Evolutionary conservation across 495 filamentous ascomycete species (phyloP), one percentile per base, ranked within the genome.

Genomic region (Sporormia fimetaria): DNA sequence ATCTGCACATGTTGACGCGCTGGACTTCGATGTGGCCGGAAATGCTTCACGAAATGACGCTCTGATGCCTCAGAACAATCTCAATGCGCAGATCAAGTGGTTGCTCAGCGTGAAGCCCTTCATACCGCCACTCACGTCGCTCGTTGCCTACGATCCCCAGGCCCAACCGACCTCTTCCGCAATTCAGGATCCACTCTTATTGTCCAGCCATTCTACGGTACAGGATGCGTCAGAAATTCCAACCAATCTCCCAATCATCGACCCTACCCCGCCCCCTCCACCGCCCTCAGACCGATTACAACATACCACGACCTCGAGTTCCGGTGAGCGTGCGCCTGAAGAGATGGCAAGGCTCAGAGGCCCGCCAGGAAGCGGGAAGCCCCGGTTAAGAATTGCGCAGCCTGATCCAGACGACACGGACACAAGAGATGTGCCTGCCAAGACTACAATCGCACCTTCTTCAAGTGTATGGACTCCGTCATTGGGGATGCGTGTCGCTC

Each of bases 11-110:
- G 31, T 10, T 11, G n/a, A 44, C 40, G 30, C 34, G 42, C 16
- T 8, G 36, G 18, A 27, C 33, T 14, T 28, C 44, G 17, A 46
- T 50, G 51, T 22, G 9, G 24, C 23, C 36, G 23, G 17, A 18
- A 8, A 18, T n/a, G 20, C 33, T 25, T n/a, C 28, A 51, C 30
- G 28, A 54, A 57, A 56, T 26, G 33, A 39, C 55, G 57, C 38
- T 56, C 62, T 64, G 55, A 81, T 81, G 77, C 79, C 77, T 66
- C 66, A 63, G 58, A 71, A 80, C 59, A 79, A 79, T 59, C 62
- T 79, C 37, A 57, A 52, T 46, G 64, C 63, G 51, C 72, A 79
- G 42, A 62, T 77, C 50, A 64, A 65, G 46, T 79, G 75, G 75
- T 67, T 79, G 52, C 55, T 76, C 47, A 57, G 58, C 36, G 62